Evolutionary conservation across 495 filamentous ascomycete species (phyloP).

Genomic region (Trichocladium uniseriatum): DNA sequence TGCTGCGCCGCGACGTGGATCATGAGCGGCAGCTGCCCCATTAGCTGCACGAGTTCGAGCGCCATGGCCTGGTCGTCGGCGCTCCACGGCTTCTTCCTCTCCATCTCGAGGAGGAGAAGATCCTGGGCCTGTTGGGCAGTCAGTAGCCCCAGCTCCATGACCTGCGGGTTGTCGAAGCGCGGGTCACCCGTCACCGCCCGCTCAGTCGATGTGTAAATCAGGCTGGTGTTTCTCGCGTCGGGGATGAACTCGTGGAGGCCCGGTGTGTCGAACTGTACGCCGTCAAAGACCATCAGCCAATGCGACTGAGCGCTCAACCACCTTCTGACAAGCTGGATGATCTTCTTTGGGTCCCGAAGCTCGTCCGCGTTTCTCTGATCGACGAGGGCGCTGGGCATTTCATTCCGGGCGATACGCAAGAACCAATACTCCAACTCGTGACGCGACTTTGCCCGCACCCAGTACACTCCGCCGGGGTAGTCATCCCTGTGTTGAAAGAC

Average conservation of each 20-base stretch:
- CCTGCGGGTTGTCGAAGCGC: constrained; percentile 63
- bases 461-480: constrained; percentile 71
- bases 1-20: constrained; percentile 72
- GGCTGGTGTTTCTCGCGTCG: constrained; percentile 54
- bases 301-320: constrained; percentile 64
- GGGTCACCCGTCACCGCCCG: constrained; percentile 56
- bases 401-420: constrained; percentile 66
- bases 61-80: constrained; percentile 51
- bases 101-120: constrained; percentile 43
- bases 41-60: constrained; percentile 55
- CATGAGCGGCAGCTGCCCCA: constrained; percentile 65
- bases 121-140: constrained; percentile 39
- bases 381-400: constrained; percentile 42
- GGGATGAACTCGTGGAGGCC: constrained; percentile 59
- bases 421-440: constrained; percentile 57
- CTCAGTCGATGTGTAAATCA: constrained; percentile 72
- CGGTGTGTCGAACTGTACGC: constrained; percentile 58
- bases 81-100: constrained; percentile 48
- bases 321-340: constrained; percentile 50
- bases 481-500: constrained; percentile 57
- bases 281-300: constrained; percentile 73
- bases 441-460: constrained; percentile 61
- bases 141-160: constrained; percentile 53
- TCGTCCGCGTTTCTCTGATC: constrained; percentile 25
- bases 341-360: constrained; percentile 41